Base-by-base conservation (phyloP, 805 yeast genomes). In the Millerago galiae region DNA sequence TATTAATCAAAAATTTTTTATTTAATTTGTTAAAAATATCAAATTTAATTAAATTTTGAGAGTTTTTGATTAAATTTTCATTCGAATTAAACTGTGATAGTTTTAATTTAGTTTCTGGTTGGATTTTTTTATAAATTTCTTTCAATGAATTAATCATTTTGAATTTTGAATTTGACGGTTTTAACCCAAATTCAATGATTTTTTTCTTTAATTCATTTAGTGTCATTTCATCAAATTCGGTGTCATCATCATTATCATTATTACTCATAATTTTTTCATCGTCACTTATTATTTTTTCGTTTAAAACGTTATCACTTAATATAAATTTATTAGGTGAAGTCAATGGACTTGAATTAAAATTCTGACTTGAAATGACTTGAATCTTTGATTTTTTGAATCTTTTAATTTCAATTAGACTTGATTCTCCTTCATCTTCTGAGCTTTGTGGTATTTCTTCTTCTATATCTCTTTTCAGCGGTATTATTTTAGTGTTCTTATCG, bases 321-420 rank as follows among this genome's bases (percentile, higher is more conserved):
- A 30, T 9, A 32, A 17, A 8, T 17, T 18, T 32, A 32, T 32
- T 17, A 12, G 27, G 38, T 11, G 34, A 33, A 4, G 37, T 37
- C 7, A 41, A 14, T 9, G 53, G 53, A 36, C 50, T 50, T 25
- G 53, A 45, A 9, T n/a, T n/a, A n/a, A n/a, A n/a, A n/a, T 29
- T 32, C 3, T 45, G 56, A 15, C 53, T 48, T 8, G 60, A 54
- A 3, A 48, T 49, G 1, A 55, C 60, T 40, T 55, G 59, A 15
- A 55, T 12, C 5, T 46, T 45, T 17, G 24, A 34, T 21, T 44
- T 52, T 34, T 54, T 56, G 10, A 53, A 38, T 1, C 58, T 42
- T n/a, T 56, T 53, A 10, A 57, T 54, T 34, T 55, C 61, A 32
- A 57, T 53, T 13, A 57, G 44, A 38, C 60, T 55, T 17, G 49